phyloP scores from a whole-genome alignment of 106 monocot genomes.

The Ottelia alismoides region DNA sequence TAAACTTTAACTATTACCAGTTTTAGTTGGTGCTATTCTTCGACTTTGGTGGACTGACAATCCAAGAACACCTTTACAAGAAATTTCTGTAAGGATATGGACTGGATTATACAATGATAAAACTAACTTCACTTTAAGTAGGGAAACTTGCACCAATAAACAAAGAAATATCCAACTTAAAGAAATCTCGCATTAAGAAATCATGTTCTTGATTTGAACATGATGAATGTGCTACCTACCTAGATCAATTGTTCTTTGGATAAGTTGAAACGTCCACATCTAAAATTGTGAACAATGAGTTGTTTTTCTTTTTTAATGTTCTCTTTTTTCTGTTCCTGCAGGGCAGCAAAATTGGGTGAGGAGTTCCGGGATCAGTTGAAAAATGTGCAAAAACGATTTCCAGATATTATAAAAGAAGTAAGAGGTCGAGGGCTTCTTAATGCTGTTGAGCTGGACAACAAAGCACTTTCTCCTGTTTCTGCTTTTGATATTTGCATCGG shows the following conservation, averaged over 20 bases:
- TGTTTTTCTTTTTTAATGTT: not conserved
- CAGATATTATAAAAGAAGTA: slow-evolving; percentile 76
- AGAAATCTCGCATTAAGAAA: too few species aligned
- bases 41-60: too few species aligned
- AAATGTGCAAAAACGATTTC: slow-evolving; percentile 58
- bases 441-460: slow-evolving; percentile 66
- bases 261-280: not conserved
- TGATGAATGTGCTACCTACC: not conserved
- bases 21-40: too few species aligned
- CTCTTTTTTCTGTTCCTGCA: slow-evolving; percentile 11
- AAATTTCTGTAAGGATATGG: too few species aligned
- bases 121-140: too few species aligned
- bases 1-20: too few species aligned
- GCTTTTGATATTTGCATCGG: slow-evolving; percentile 90
- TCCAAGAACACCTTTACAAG: too few species aligned
- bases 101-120: too few species aligned
- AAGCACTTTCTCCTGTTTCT: slow-evolving; percentile 60
- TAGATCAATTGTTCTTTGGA: not conserved
- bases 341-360: slow-evolving; percentile 69
- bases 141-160: too few species aligned
- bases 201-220: not conserved
- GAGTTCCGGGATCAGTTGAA: slow-evolving; percentile 60
- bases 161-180: too few species aligned
- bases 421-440: slow-evolving; percentile 88
- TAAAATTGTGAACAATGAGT: too few species aligned